phyloP scores from a whole-genome alignment of 306 rosid species.

The Trifolium subterraneum region DNA sequence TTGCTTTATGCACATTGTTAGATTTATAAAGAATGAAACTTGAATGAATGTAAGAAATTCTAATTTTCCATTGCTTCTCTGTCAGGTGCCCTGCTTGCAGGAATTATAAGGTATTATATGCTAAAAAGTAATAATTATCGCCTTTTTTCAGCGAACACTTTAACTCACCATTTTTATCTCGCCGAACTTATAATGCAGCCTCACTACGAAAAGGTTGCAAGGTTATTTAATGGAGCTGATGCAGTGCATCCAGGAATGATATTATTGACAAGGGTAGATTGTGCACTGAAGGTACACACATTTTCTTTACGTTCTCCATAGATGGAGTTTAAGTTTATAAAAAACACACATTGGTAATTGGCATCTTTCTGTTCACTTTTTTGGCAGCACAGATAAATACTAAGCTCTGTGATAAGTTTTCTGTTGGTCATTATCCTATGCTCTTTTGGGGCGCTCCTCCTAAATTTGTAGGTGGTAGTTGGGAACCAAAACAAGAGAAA shows the following conservation, averaged over 20 bases:
- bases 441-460: slow-evolving; percentile 93
- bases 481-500: slow-evolving; percentile 79
- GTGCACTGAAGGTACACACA: slow-evolving; percentile 77
- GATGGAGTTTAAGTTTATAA: slow-evolving; percentile 15
- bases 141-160: slow-evolving; percentile 4
- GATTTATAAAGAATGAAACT: neutral
- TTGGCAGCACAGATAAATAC: slow-evolving; percentile 97
- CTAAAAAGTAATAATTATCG: slow-evolving; percentile 3
- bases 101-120: slow-evolving; percentile 79
- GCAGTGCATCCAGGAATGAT: slow-evolving; percentile 94
- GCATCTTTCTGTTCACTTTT: slow-evolving; percentile 54
- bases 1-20: slow-evolving; percentile 7
- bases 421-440: slow-evolving; percentile 92
- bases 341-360: slow-evolving; percentile 49
- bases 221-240: slow-evolving; percentile 93
- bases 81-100: slow-evolving; percentile 99
- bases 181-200: slow-evolving; percentile 61
- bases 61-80: slow-evolving; percentile 42
- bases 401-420: slow-evolving; percentile 91
- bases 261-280: slow-evolving; percentile 93
- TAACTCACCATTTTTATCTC: slow-evolving; percentile 30
- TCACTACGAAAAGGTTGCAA: slow-evolving; percentile 92
- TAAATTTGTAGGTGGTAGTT: slow-evolving; percentile 75
- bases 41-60: slow-evolving; percentile 13
- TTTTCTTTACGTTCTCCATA: slow-evolving; percentile 27